These are phyloP conservation scores for Nelumbo lutea DNA, from an alignment of 164 flowering plant species.

Conservation along the genomic window DNA sequence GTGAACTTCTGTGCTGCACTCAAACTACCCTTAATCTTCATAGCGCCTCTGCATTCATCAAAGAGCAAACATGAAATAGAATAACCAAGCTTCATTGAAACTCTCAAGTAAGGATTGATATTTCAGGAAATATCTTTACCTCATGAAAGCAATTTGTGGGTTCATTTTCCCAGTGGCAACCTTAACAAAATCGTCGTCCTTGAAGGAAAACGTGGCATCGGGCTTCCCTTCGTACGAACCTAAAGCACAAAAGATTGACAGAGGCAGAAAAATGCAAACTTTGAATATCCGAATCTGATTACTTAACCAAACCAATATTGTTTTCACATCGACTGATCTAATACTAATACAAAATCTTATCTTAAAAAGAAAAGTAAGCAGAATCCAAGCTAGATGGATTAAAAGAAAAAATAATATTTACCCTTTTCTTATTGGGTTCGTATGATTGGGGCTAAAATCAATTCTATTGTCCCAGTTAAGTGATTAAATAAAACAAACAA, in stretches of 20 bases:
- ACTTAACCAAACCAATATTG: too few relatives aligned
- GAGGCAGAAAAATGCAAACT: neutral
- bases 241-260: conserved; percentile 13
- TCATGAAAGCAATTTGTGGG: conserved; percentile 94
- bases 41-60: conserved; percentile 61
- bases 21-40: conserved; percentile 92
- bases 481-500: neutral
- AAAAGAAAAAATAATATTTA: neutral
- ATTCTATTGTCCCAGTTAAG: neutral
- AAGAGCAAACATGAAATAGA: neutral
- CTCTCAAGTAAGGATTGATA: neutral
- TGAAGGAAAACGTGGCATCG: conserved; percentile 89
- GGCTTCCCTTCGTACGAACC: conserved; percentile 95
- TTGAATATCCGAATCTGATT: neutral
- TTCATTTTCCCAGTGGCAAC: conserved; percentile 90
- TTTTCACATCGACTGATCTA: too few relatives aligned
- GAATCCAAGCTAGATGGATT: neutral
- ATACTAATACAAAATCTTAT: too few relatives aligned
- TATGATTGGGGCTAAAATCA: too few relatives aligned
- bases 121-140: conserved; percentile 29
- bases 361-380: too few relatives aligned
- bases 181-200: conserved; percentile 84
- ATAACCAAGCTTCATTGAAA: neutral
- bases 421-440: neutral
- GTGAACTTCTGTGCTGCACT: conserved; percentile 96